Percentiles rank a stretch among this genome's conserved stretches.
Evolutionary conservation across 768 basidiomycete genomes (phyloP).

Genomic region (Xerocomus potaroensis): DNA sequence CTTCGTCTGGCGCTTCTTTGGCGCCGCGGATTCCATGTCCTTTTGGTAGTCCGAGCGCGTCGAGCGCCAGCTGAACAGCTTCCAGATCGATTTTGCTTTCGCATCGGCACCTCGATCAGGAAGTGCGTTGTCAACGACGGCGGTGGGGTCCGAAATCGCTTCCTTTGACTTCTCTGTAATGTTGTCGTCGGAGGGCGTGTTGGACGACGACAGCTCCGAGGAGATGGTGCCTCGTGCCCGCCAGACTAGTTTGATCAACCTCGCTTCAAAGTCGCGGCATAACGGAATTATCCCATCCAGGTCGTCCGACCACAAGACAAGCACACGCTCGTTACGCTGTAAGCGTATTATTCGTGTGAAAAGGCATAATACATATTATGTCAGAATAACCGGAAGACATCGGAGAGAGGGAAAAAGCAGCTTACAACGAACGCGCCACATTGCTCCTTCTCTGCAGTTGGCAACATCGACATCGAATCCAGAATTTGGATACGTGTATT

Average conservation of each 20-base stretch:
- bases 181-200: constrained; percentile 49
- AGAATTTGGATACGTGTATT: constrained; percentile 88
- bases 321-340: constrained; percentile 77
- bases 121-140: constrained; percentile 4
- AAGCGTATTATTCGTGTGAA: background rate
- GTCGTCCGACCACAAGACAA: constrained; percentile 83
- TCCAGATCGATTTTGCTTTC: constrained; percentile 15
- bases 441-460: constrained; percentile 85
- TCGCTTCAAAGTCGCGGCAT: constrained; percentile 69
- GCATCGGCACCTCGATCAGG: background rate
- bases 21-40: constrained; percentile 51
- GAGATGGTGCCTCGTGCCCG: constrained; percentile 38
- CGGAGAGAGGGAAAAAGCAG: constrained; percentile 19
- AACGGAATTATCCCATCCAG: constrained; percentile 74
- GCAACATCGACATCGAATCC: constrained; percentile 61
- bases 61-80: constrained; percentile 43
- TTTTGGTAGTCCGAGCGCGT: constrained; percentile 33
- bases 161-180: constrained; percentile 46
- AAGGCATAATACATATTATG: background rate
- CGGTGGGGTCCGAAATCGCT: constrained; percentile 13
- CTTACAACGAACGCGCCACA: constrained; percentile 82
- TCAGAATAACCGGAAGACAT: background rate
- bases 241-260: constrained; percentile 83
- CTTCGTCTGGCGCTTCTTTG: constrained; percentile 44
- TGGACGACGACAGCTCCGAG: constrained; percentile 40